phyloP scores from a whole-genome alignment of 345 rosid species.

The Turnera subulata region DNA sequence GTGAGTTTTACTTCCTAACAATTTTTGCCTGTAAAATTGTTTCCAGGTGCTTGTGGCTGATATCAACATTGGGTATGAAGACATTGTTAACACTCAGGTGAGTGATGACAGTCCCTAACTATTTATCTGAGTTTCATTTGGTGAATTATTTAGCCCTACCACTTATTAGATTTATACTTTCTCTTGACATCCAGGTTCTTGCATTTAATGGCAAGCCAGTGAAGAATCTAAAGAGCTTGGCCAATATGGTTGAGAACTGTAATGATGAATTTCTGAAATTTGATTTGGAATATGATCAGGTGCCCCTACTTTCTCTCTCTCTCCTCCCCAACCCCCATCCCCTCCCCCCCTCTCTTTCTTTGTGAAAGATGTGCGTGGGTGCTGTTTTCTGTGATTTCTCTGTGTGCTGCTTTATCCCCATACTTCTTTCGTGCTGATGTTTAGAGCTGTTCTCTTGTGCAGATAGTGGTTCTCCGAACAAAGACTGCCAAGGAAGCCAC shows the following conservation, averaged over 20 bases:
- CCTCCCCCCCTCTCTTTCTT: too few species aligned
- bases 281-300: slow-evolving; percentile 93
- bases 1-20: neutral
- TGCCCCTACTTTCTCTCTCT: slow-evolving; percentile 18
- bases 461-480: slow-evolving; percentile 72
- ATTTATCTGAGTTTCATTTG: neutral
- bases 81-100: slow-evolving; percentile 94
- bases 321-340: too few species aligned
- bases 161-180: neutral
- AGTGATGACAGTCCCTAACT: neutral
- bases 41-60: slow-evolving; percentile 92
- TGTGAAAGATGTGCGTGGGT: too few species aligned
- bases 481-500: slow-evolving; percentile 85
- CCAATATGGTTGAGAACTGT: slow-evolving; percentile 79
- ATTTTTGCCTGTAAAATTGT: slow-evolving; percentile 3
- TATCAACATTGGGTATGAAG: slow-evolving; percentile 92
- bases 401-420: neutral
- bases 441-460: slow-evolving; percentile 8
- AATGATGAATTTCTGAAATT: slow-evolving; percentile 74
- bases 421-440: neutral
- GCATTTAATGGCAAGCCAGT: slow-evolving; percentile 87
- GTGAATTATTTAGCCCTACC: neutral
- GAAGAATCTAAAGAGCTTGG: slow-evolving; percentile 78
- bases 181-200: slow-evolving; percentile 47
- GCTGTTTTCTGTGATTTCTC: too few species aligned